Evolutionary conservation across 352 stramenopile genomes (phyloP), one percentile per base, ranked within the genome.

Genomic region (Phytophthora niederhauseri): DNA sequence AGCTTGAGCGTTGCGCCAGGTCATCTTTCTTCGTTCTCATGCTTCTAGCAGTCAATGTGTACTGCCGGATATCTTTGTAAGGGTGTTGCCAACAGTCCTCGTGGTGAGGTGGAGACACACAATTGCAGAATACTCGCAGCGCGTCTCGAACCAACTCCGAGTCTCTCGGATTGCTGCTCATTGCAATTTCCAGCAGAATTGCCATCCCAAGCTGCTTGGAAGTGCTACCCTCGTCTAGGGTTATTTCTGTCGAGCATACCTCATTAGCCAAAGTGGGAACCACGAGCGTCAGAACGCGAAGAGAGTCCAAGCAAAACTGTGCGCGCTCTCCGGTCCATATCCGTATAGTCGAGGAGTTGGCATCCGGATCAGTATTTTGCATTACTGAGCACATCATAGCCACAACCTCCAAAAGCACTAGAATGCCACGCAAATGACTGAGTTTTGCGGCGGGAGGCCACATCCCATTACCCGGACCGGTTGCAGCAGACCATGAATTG

Each of bases 71-170:
- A 34, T 93, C 87, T 68, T 95, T 95, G 70, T 89, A 87, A 1
- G 87, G 87, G 46, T 95, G 87, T 19, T 95, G 87, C 87, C 87
- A 95, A 57, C 87, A 95, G 45, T 93, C 82, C 61, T 95, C 87
- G 30, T 77, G 65, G 17, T 95, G 85, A 28, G 86, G 88, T 30
- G 86, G 82, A 2, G 81, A 92, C 12, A 96, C 89, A 58, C 89
- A 95, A 48, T 93, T 94, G 71, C 89, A 95, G 57, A 96, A 87
- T 0, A 96, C 85, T 14, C 80, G 70, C 8, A 96, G 70, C 2
- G 84, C 84, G 48, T 91, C 84, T 7, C 87, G 82, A 12, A 96
- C 83, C 31, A 95, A 56, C 52, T 90, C 84, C 0, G 86, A 93
- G 59, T 96, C 85, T 41, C 89, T 73, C 2, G 74, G 54, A 49